Evolutionary conservation across 2,329 filamentous ascomycete genomes (phyloP), one percentile per base, ranked within the genome.

Genomic region (Tolypocladium inflatum): DNA sequence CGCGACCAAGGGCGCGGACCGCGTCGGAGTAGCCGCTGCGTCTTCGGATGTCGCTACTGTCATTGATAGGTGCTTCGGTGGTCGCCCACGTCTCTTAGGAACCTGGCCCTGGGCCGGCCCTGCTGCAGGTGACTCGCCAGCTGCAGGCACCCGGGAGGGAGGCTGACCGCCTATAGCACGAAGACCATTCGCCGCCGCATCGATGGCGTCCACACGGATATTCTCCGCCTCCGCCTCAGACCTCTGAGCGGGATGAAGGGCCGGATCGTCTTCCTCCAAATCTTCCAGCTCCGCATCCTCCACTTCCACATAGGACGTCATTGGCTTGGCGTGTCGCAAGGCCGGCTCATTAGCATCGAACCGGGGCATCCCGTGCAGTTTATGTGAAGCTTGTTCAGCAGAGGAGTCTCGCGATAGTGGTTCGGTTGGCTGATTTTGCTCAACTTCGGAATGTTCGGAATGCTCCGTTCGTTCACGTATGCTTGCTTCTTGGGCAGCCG

Each of bases 301-400:
- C 1, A 73, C 66, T 54, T 82, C 80, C 3, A 77, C 69, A 57
- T 83, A 84, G 1, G 80, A 81, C 37, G 74, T 62, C 62, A 69
- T 76, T 7, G 81, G 80, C 61, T 77, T 80, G 10, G 81, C 79
- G 60, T 82, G 80, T 26, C 81, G 74, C 23, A 83, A 70, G 13
- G 72, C 68, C 26, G 80, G 80, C 38, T 78, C 71, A 21, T 82
- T 76, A 2, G 75, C 73, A 52, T 79, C 76, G 64, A 66, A 78
- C 2, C 64, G 55, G 13, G 59, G 63, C 39, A 61, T 35, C n/a
- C 56, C 61, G 23, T 60, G 57, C 21, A 55, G 63, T 57, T 63
- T 67, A 41, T 58, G 67, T 63, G 55, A 55, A n/a, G 43, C 51
- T 59, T 64, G 53, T n/a, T 64, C 58, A 45, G 56, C 58, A 45